Evolutionary conservation across 2,329 filamentous ascomycete species (phyloP).

Genomic region (Arachnomyces sp.): DNA sequence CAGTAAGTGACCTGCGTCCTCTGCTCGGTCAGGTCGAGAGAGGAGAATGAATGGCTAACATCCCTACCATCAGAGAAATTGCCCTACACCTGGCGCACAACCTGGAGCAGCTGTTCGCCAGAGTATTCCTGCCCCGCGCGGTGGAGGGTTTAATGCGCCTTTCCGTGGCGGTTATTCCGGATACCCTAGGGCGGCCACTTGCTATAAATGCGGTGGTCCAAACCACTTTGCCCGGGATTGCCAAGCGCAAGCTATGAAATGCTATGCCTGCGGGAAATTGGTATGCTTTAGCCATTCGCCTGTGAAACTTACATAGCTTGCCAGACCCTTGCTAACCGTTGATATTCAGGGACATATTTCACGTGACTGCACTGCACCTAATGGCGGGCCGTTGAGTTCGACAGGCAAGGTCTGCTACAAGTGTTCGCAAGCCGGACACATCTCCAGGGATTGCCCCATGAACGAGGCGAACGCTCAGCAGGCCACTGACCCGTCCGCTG

Average conservation of each 20-base stretch:
- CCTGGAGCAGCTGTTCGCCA: slow-evolving; percentile 49
- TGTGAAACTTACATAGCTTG: neutral
- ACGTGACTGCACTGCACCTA: slow-evolving; percentile 89
- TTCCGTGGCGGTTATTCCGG: slow-evolving; percentile 65
- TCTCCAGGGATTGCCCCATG: slow-evolving; percentile 90
- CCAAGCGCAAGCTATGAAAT: slow-evolving; percentile 98
- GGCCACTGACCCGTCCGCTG: slow-evolving; percentile 27
- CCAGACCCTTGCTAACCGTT: slow-evolving; percentile 3
- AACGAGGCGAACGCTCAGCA: slow-evolving; percentile 40
- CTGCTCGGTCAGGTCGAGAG: neutral
- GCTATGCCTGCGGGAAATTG: slow-evolving; percentile 92
- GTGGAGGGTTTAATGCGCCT: slow-evolving; percentile 51
- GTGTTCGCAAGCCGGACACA: slow-evolving; percentile 91
- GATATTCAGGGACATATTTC: slow-evolving; percentile 66
- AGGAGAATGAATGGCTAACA: slow-evolving; percentile 6
- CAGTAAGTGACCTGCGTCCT: slow-evolving; percentile 47
- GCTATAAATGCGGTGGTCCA: slow-evolving; percentile 68
- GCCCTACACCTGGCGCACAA: slow-evolving; percentile 61
- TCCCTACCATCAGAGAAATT: slow-evolving; percentile 55
- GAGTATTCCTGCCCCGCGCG: slow-evolving; percentile 55
- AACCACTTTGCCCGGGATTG: slow-evolving; percentile 99
- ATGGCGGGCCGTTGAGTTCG: slow-evolving; percentile 89
- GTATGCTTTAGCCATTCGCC: slow-evolving; percentile 20
- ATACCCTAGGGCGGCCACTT: slow-evolving; percentile 49
- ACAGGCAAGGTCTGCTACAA: slow-evolving; percentile 98